A percentile compares a stretch with the other conserved stretches of the same genome.
phyloP scores from a whole-genome alignment of 257 asterid species.

The Forsythia suspensa region DNA sequence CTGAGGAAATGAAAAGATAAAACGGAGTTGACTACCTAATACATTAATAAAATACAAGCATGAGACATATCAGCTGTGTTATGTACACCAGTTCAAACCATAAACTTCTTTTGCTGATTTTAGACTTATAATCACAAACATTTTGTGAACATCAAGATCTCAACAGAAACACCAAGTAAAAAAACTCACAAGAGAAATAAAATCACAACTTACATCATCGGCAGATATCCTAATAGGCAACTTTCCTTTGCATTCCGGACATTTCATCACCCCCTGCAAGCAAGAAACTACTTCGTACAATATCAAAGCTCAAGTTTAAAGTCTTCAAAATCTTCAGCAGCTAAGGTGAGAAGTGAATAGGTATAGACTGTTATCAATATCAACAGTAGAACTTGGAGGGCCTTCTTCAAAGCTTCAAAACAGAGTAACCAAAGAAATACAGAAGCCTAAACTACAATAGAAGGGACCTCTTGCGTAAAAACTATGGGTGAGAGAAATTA shows the following conservation, averaged over 20 bases:
- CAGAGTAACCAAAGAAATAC: background rate
- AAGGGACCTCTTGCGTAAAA: constrained; percentile 1
- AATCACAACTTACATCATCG: constrained; percentile 76
- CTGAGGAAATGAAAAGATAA: constrained; percentile 42
- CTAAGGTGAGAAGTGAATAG: constrained; percentile 7
- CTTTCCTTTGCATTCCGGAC: constrained; percentile 95
- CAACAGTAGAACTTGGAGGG: background rate
- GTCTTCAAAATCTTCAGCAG: constrained; percentile 8
- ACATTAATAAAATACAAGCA: constrained; percentile 15
- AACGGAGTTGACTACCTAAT: constrained; percentile 6
- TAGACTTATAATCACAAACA: background rate
- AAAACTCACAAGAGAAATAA: constrained; percentile 15
- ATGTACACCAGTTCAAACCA: constrained; percentile 12
- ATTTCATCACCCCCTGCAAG: constrained; percentile 94
- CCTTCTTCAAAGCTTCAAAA: constrained; percentile 12
- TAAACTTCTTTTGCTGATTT: background rate
- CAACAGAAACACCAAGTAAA: constrained; percentile 13
- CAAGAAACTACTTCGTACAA: constrained; percentile 22
- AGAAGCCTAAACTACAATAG: constrained; percentile 14
- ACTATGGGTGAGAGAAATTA: background rate
- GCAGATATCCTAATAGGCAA: constrained; percentile 79
- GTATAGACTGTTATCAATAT: background rate
- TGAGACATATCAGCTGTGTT: constrained; percentile 13
- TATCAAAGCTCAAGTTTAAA: constrained; percentile 23
- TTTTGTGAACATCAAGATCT: constrained; percentile 5